These are phyloP conservation scores for Fusarium abutilonis DNA, from an alignment of 2,329 filamentous ascomycete genomes.

Conservation along the genomic window DNA sequence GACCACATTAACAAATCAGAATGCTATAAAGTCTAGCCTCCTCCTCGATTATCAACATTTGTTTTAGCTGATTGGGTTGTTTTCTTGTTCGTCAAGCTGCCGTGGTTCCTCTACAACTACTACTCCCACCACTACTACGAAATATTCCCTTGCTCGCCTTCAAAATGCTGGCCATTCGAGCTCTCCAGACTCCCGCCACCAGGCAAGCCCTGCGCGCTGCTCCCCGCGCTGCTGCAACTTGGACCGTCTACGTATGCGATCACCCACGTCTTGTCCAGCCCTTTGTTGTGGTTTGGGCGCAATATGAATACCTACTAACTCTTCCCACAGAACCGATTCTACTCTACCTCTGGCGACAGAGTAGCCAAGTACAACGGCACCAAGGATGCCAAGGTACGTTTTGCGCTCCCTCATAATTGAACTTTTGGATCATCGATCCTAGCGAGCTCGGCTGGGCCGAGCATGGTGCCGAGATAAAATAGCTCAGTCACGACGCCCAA, in stretches of 20 bases:
- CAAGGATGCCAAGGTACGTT: conserved; percentile 85
- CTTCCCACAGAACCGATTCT: conserved; percentile 64
- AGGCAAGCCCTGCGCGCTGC: conserved; percentile 80
- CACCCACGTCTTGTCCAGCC: conserved; percentile 29
- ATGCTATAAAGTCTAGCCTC: too few species aligned
- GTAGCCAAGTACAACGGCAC: conserved; percentile 94
- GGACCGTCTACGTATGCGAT: conserved; percentile 51
- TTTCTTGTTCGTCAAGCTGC: conserved; percentile 19
- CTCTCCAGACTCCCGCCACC: conserved; percentile 78
- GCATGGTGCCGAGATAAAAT: conserved; percentile 51
- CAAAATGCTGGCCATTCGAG: conserved; percentile 86
- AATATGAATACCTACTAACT: conserved; percentile 34
- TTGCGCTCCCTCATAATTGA: conserved; percentile 33
- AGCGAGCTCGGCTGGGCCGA: conserved; percentile 43
- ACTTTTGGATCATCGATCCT: conserved; percentile 13
- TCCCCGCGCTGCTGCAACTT: conserved; percentile 62
- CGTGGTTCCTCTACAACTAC: conserved; percentile 34
- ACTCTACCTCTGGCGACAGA: conserved; percentile 71
- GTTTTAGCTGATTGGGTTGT: background rate
- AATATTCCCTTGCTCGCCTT: conserved; percentile 41
- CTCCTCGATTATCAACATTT: too few species aligned
- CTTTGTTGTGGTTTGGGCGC: conserved; percentile 25
- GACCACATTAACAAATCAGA: too few species aligned
- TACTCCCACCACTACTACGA: conserved; percentile 5
- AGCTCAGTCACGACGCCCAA: conserved; percentile 50